Evolutionary conservation across 257 asterid genomes (phyloP), one percentile per base, ranked within the genome.

Genomic region (Echium plantagineum): DNA sequence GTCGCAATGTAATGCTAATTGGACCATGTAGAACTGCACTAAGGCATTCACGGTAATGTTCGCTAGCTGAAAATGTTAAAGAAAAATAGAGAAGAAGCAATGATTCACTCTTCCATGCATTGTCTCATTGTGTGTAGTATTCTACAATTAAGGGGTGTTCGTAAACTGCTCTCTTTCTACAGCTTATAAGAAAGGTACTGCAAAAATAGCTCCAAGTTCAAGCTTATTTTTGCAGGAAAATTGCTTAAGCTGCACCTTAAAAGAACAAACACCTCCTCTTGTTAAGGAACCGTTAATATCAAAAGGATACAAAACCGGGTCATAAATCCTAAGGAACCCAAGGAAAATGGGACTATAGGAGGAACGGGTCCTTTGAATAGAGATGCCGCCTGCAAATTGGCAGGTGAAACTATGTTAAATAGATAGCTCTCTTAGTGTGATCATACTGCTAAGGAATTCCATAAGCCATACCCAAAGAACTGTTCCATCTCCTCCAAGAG

Each of bases 301-400:
- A 62, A 48, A 62, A 78, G 99, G 99, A 89, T 93, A 93, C 98
- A 66, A 64, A 84, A 93, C 59, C 94, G 94, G 69, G 99, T 93
- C 97, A 93, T 93, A 81, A 93, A 93, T 69, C 99, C 99, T 56
- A 93, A 89, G 64, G 99, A 93, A 42, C 98, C 98, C 46, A 93
- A 75, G 57, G 99, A 93, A 83, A 93, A 93, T 47, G 99, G 94
- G 71, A 89, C 96, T 10, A 93, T 66, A 0, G 99, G 97, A 64
- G 99, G 99, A 73, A 93, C 97, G 0, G 99, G 97, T 12, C 97
- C 99, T 83, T 93, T 93, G 80, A 93, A 93, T 90, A 85, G 83
- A 1, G 97, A 89, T 21, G 99, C 99, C 69, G 97, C 94, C 99
- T 93, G 95, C 81, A 77, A 72, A 66, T 47, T 51, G 9, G 35